A percentile compares a stretch with the other conserved stretches of the same genome.
Evolutionary conservation across 805 yeast species (phyloP).

Genomic region (Metschnikowia shivogae): DNA sequence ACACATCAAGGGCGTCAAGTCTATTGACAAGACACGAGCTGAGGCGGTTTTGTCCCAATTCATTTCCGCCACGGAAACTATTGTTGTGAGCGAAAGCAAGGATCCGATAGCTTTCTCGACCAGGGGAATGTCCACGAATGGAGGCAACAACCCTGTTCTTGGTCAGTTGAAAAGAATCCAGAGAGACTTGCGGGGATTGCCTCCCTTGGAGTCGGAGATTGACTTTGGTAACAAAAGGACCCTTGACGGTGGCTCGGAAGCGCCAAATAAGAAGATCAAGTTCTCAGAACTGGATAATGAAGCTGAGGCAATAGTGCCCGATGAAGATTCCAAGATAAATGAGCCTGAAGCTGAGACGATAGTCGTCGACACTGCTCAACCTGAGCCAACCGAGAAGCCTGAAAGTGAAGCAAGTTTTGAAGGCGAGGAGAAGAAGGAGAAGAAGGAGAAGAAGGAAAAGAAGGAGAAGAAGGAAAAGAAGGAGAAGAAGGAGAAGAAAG

Average conservation of each 20-base stretch:
- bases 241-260: constrained; percentile 9
- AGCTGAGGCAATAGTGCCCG: constrained; percentile 11
- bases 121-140: constrained; percentile 30
- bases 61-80: constrained; percentile 36
- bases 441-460: constrained; percentile 11
- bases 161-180: constrained; percentile 71
- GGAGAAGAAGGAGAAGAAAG: constrained; percentile 21
- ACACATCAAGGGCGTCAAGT: constrained; percentile 25
- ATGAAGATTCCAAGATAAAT: constrained; percentile 5
- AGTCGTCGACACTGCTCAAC: constrained; percentile 4
- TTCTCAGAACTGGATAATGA: constrained; percentile 13
- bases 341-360: constrained; percentile 5
- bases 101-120: constrained; percentile 17
- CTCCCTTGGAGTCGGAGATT: constrained; percentile 46
- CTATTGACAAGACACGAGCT: constrained; percentile 39
- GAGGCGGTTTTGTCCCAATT: constrained; percentile 43
- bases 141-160: constrained; percentile 38
- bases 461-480: constrained; percentile 12
- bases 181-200: constrained; percentile 75
- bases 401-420: constrained; percentile 2
- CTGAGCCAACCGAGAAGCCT: constrained; percentile 5
- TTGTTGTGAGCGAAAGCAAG: constrained; percentile 27
- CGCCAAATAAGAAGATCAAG: constrained; percentile 24
- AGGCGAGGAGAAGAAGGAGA: constrained; percentile 9
- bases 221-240: constrained; percentile 8